A percentile compares a stretch with the other conserved stretches of the same genome.
These are phyloP conservation scores for Tolypocladium paradoxum DNA, from an alignment of 2,329 filamentous ascomycete species.

Conservation along the genomic window DNA sequence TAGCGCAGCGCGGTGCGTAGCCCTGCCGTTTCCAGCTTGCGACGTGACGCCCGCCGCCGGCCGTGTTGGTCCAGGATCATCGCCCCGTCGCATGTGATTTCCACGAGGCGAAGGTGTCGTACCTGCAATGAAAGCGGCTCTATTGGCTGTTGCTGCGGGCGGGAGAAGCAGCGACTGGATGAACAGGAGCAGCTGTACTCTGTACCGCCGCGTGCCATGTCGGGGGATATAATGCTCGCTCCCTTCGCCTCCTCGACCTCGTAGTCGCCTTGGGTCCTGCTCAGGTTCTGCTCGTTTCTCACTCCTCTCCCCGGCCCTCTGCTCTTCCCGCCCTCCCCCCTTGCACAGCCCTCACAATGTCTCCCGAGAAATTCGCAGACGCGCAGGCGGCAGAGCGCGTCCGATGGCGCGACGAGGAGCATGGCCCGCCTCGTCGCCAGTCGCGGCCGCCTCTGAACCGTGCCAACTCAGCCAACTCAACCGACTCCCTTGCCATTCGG, in stretches of 20 bases:
- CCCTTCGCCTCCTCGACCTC: background rate
- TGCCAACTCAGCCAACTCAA: conserved; percentile 18
- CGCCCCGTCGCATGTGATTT: background rate
- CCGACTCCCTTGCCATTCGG: conserved; percentile 29
- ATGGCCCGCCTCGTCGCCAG: conserved; percentile 11
- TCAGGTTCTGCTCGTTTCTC: background rate
- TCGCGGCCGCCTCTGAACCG: conserved; percentile 7
- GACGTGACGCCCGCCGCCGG: background rate
- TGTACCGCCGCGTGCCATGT: background rate
- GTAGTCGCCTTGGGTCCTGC: background rate
- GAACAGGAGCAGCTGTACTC: background rate
- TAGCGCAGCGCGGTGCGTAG: background rate
- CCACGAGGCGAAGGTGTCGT: background rate
- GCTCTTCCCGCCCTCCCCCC: background rate
- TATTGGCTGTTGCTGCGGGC: background rate
- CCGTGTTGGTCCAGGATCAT: background rate
- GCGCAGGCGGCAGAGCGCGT: conserved; percentile 15
- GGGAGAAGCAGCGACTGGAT: background rate
- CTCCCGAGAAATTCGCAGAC: conserved; percentile 6
- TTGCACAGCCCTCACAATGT: conserved; percentile 1
- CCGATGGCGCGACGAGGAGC: conserved; percentile 27
- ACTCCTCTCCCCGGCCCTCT: background rate
- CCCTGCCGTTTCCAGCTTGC: background rate
- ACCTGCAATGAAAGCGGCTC: background rate
- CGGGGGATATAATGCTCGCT: background rate